These are phyloP conservation scores for Podochytrium sp. DNA, from an alignment of 192 early-diverging fungal species.

Conservation along the genomic window DNA sequence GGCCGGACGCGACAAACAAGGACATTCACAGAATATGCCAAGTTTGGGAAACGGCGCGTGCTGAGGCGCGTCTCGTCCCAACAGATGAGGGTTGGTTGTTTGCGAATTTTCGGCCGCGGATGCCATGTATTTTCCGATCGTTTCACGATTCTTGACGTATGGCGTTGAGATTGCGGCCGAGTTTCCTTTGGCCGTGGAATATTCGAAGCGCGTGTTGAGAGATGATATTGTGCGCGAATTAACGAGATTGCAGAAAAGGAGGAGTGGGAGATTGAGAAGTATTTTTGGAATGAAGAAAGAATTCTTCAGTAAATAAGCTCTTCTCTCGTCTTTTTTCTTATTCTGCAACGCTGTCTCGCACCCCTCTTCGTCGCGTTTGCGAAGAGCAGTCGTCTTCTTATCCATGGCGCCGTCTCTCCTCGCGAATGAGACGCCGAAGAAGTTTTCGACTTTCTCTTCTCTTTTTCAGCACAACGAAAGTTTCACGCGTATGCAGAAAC, in stretches of 20 bases:
- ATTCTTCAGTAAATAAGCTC: too few species aligned
- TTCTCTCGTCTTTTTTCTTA: too few species aligned
- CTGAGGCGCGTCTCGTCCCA: neutral
- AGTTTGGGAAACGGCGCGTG: slow-evolving; percentile 5
- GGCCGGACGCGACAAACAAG: neutral
- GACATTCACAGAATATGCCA: slow-evolving; percentile 1
- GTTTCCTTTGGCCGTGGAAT: slow-evolving; percentile 16
- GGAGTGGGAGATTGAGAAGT: slow-evolving; percentile 7
- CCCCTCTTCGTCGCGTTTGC: too few species aligned
- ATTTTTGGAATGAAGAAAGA: neutral
- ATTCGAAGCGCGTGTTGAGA: slow-evolving; percentile 3
- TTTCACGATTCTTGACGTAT: slow-evolving; percentile 19
- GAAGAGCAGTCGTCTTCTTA: too few species aligned
- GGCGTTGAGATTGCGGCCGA: slow-evolving; percentile 1
- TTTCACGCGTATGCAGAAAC: too few species aligned
- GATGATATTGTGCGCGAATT: slow-evolving; percentile 19
- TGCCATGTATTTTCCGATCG: slow-evolving; percentile 23
- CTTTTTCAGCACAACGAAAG: too few species aligned
- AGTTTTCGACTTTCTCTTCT: too few species aligned
- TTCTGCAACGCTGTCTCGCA: too few species aligned
- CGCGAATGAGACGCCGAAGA: too few species aligned
- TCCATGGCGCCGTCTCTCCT: too few species aligned
- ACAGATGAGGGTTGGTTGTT: slow-evolving; percentile 25
- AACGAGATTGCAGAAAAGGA: slow-evolving; percentile 11
- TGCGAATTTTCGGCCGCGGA: slow-evolving; percentile 12